These are phyloP conservation scores for Microsporum audouinii DNA, from an alignment of 2,329 filamentous ascomycete genomes.

Conservation along the genomic window DNA sequence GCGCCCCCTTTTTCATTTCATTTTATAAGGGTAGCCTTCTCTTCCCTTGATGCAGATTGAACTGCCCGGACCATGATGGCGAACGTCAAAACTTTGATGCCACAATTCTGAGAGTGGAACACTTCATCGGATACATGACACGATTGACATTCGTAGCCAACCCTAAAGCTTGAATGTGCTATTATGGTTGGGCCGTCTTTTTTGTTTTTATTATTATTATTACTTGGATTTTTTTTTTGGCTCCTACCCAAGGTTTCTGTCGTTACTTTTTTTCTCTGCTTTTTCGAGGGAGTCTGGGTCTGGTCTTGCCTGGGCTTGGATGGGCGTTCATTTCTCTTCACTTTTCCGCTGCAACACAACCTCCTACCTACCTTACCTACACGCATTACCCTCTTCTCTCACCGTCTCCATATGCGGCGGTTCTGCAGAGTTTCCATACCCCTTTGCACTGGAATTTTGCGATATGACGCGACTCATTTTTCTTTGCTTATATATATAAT, in stretches of 20 bases:
- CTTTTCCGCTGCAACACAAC: conserved; percentile 5
- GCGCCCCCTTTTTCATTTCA: not conserved
- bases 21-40: not conserved
- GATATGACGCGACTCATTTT: not conserved
- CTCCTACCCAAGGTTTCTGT: not conserved
- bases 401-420: not conserved
- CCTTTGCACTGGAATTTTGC: conserved; percentile 11
- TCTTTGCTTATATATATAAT: conserved; percentile 10
- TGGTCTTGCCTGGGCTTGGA: conserved; percentile 15
- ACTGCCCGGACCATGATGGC: not conserved
- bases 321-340: conserved; percentile 13
- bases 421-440: conserved; percentile 12
- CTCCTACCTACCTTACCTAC: not conserved
- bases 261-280: not conserved
- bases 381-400: not conserved
- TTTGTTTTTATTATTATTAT: not conserved
- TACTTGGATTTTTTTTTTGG: not conserved
- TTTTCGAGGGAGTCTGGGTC: conserved; percentile 11
- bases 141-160: not conserved
- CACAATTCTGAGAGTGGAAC: not conserved
- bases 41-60: not conserved
- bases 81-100: not conserved
- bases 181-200: not conserved
- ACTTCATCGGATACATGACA: not conserved
- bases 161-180: not conserved